Evolutionary conservation across 371 early-diverging fungal genomes (phyloP), one percentile per base, ranked within the genome.

Genomic region (Mortierella sp.): DNA sequence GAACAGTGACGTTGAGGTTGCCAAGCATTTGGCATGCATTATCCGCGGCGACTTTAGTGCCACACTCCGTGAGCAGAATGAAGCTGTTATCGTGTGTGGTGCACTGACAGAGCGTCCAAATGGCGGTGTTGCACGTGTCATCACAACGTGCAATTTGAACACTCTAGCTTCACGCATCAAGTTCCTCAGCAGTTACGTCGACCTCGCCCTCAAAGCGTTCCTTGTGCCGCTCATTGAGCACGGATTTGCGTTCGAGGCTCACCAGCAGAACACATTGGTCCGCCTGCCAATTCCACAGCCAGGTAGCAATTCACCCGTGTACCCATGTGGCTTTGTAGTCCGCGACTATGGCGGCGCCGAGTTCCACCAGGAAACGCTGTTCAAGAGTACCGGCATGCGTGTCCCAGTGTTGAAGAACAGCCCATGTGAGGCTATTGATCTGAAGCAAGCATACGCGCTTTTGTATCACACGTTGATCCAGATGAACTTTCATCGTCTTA

Each of bases 271-370:
- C 71, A 88, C 85, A 13, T 70, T 92, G 64, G 85, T 90, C 32
- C 85, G 93, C 22, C 88, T 93, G 61, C 61, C 61, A 40, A 61
- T 61, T 43, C 61, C 61, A 61, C 40, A 61, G 61, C 29, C 61
- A 61, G 61, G 61, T 26, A 88, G 88, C 66, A 70, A 83, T 32
- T 75, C 82, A 42, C 86, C 89, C 1, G 89, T 90, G 40, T 69
- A 85, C 53, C 79, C 93, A 17, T 82, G 82, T 58, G 93, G 93
- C 23, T 92, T 93, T 76, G 84, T 90, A 13, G 85, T 90, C 58
- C 90, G 93, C 58, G 93, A 93, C 76, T 93, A 91, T 86, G 94
- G 94, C 73, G 94, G 94, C 42, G 82, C 92, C 49, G 91, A 87
- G 77, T 87, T 86, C 6, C 90, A 93, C 62, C 86, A 78, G 28